Base-by-base conservation (phyloP, 2,329 filamentous ascomycete species). In the Dactylellina drechsleri region DNA sequence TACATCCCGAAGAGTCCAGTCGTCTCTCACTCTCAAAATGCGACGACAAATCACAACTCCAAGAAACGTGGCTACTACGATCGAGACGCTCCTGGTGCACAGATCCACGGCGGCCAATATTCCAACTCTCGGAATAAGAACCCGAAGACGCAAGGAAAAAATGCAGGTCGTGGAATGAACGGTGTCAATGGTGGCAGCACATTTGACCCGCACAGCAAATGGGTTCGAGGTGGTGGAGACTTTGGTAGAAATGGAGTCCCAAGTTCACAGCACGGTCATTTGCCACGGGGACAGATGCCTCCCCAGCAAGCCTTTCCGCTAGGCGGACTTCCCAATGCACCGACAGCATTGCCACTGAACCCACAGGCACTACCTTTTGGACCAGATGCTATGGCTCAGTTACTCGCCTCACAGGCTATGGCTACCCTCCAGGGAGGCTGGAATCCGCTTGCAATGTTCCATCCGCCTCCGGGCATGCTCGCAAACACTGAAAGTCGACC, bases 321-420 rank as follows among this genome's bases (percentile, higher is more conserved):
- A 57, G 53, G 53, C 20, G 40, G 56, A 18, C 31, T 36, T 36
- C 41, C 64, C 13, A 56, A 61, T 18, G 62, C 56, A 10, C 47
- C 50, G 2, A 36, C 23, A 16, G 23, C 28, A 40, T 15, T 74
- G 1, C 62, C 70, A 41, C 50, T 74, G 1, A 57, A 47, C 18
- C 53, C 50, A 2, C 50, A 62, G 31, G 62, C 58, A 12, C 16
- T 74, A 5, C 62, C 70, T n/a, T 74, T 74, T 18, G 61, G 61
- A 26, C 15, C 62, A 72, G 86, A 88, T 77, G 87, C 89, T 0
- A 84, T 91, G 82, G 86, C 88, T 20, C 84, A 87, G 12, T 83
- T 91, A 20, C 80, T 89, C 77, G 85, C 86, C 28, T 87, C 91
- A 83, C 87, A 89, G 77, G 67, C 67, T 1, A 57, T 74, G 16